Base-by-base conservation (phyloP, 2,329 filamentous ascomycete species). In the Nannizziopsis arthrosporioides region DNA sequence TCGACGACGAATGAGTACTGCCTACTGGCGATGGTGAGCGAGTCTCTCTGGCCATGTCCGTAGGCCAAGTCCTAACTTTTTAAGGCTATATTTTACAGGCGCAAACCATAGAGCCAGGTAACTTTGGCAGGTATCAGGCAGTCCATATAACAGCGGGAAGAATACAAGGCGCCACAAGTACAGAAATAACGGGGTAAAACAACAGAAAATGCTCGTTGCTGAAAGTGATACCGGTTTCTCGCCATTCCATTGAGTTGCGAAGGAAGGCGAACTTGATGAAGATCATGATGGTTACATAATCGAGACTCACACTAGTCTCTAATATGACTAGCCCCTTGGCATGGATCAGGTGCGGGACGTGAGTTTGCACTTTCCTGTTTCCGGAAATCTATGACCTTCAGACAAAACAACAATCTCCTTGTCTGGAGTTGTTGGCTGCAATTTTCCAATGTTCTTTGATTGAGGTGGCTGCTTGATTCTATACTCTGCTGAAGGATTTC, bases 21-120 rank as follows among this genome's bases (percentile, higher is more conserved):
- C 84, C 84, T 88, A 82, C 81, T 82, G 84, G 84, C 81, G 83
- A 87, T 85, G 85, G 85, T 89, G 85, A 90, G 84, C 85, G 76
- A 73, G 73, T 72, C 68, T 77, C 74, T 72, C 74, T 73, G 72
- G 73, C 73, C 75, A 77, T 77, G 66, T 60, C 70, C 70, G 68
- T 67, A 72, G 66, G 73, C 72, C 68, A 72, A 73, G 65, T 47
- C 50, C 51, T 53, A 51, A 53, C 51, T 50, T 50, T 53, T 48
- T 35, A 12, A 32, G 15, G 12, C 22, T 22, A 14, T 42, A 30
- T 34, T 42, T 42, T 47, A 42, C 38, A 36, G 45, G 31, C 11
- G 38, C 30, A 42, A 37, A 36, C 30, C 17, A 37, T 17, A 17
- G 35, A 42, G 37, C 30, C 27, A 31, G 32, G 19, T 32, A 35